These are phyloP conservation scores for Cucumis melo DNA, from an alignment of 306 rosid species.

Conservation along the genomic window DNA sequence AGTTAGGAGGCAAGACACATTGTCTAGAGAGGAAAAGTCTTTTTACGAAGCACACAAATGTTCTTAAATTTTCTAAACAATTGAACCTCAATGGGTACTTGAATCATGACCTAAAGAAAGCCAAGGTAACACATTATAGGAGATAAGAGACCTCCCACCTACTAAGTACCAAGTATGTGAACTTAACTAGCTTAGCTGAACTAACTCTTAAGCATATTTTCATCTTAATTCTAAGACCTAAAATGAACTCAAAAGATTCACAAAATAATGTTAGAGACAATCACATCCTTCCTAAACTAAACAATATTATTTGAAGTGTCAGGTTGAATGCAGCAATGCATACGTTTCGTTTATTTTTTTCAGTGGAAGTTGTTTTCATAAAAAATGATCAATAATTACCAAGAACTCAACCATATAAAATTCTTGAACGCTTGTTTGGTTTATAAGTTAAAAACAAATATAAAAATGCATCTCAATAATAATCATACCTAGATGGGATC, in stretches of 20 bases:
- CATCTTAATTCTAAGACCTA: background rate
- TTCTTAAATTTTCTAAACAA: too few relatives aligned
- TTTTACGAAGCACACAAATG: background rate
- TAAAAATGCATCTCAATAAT: background rate
- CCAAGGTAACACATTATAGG: background rate
- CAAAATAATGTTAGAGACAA: too few relatives aligned
- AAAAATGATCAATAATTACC: too few relatives aligned
- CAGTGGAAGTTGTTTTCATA: too few relatives aligned
- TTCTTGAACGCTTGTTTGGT: background rate
- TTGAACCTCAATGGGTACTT: background rate
- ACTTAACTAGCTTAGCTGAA: background rate
- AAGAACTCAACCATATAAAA: background rate
- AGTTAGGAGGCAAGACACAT: too few relatives aligned
- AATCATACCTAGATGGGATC: conserved; percentile 55
- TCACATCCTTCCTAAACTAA: too few relatives aligned
- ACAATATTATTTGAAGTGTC: too few relatives aligned
- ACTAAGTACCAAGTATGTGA: background rate
- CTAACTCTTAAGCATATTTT: background rate
- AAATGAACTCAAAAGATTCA: background rate
- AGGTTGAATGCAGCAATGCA: too few relatives aligned
- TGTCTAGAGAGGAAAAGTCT: background rate
- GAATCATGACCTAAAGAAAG: background rate
- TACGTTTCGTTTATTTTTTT: too few relatives aligned
- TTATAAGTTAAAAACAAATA: background rate
- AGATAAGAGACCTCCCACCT: background rate